Base-by-base conservation (phyloP, 306 rosid species). In the Pachyrhizus erosus region DNA sequence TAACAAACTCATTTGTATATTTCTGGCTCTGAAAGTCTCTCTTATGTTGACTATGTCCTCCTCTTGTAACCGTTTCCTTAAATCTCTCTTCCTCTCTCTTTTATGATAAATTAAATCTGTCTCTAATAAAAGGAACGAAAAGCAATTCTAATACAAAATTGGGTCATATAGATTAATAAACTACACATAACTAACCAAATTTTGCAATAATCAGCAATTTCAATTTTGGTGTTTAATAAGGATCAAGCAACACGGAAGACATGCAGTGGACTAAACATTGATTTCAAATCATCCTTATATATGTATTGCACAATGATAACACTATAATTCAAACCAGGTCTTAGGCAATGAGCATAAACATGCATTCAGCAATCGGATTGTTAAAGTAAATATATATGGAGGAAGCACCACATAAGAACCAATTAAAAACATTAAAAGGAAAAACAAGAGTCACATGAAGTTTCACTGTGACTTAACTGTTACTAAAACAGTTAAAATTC, bases 21-120 rank as follows among this genome's bases (percentile, higher is more conserved):
- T n/a, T 24, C 70, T 61, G 75, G 65, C 10, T 61, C 73, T 79
- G 20, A 14, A 83, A 70, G 82, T 67, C 2, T 81, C 73, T 72
- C 57, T 43, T 39, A 17, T 70, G 49, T 9, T 81, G 76, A 78
- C 74, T 79, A 48, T 52, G n/a, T 77, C 85, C 46, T 42, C 40
- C 7, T 43, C 55, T 31, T 23, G 37, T 67, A 84, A 84, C 88
- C 27, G 77, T 52, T 76, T 78, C 80, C 87, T 69, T 8, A 70
- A 49, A 49, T 43, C 34, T 72, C 80, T 74, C 78, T 45, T n/a
- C n/a, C 52, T 49, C 33, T 60, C 1, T 14, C 2, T 2, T 11
- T 45, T 45, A 3, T 45, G 5, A 45, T 13, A 13, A 12, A 11
- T 13, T 5, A 45, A 11, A 2, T 45, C 51, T 45, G 1, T 52